Conservation (phyloP, 2,329 filamentous ascomycete species). For the Diaporthe sp. region DNA sequence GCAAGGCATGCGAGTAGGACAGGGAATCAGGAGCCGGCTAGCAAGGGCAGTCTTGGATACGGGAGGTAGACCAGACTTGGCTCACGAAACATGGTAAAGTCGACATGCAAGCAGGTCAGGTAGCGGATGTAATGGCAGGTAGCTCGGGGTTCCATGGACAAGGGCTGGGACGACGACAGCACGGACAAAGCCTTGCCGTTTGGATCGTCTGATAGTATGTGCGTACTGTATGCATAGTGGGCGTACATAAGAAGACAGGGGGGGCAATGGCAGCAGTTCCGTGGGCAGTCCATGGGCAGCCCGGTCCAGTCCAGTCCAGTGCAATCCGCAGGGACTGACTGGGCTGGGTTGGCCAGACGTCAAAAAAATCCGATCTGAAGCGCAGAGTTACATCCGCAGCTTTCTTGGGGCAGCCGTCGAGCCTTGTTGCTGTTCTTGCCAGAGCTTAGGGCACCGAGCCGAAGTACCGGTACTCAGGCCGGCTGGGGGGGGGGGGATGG, state of each 20-base stretch:
- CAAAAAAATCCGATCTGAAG: slow-evolving; percentile 30
- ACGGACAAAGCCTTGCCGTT: slow-evolving; percentile 28
- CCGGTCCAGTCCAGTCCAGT: not conserved
- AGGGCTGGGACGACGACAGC: not conserved
- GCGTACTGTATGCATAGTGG: slow-evolving; percentile 35
- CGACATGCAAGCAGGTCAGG: slow-evolving; percentile 30
- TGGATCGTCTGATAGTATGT: slow-evolving; percentile 35
- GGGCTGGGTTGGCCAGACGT: slow-evolving; percentile 27
- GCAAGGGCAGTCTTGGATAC: slow-evolving; percentile 26
- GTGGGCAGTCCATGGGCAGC: slow-evolving; percentile 5
- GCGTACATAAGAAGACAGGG: slow-evolving; percentile 32
- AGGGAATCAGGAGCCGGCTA: slow-evolving; percentile 38
- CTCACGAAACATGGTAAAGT: slow-evolving; percentile 17
- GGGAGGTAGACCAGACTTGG: not conserved
- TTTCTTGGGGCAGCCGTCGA: slow-evolving; percentile 15
- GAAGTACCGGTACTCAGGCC: slow-evolving; percentile 33
- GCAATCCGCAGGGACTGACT: not conserved
- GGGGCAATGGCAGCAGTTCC: not conserved
- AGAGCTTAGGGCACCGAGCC: slow-evolving; percentile 13
- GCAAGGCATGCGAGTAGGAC: slow-evolving; percentile 10
- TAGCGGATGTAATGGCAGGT: slow-evolving; percentile 33
- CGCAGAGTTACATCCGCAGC: slow-evolving; percentile 34
- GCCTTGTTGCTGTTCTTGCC: not conserved
- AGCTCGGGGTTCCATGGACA: slow-evolving; percentile 41
- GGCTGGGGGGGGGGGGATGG: not conserved